Base-by-base conservation (phyloP, 2,329 filamentous ascomycete genomes). In the Grosmannia clavigera region DNA sequence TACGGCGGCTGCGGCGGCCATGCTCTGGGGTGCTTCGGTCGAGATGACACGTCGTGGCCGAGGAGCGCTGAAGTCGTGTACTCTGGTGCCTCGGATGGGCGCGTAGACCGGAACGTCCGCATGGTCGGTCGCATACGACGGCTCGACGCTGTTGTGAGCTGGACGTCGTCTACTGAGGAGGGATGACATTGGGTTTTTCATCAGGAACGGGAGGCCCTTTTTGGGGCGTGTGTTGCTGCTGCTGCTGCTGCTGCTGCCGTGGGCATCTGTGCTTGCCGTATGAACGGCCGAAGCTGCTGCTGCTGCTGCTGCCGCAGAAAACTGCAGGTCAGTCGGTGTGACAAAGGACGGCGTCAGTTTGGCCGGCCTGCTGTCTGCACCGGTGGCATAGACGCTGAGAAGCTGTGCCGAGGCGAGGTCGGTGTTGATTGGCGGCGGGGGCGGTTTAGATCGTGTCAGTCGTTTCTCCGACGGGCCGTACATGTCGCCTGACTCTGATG, bases 61-160 rank as follows among this genome's bases (percentile, higher is more conserved):
- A 1, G 83, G 83, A 0, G 81, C 82, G 66, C 82, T 86, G 66
- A 85, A 87, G 68, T 84, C 84, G 67, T 87, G 85, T 57, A 86
- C 78, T 55, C 78, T 75, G 9, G 81, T 87, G 56, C 81, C 85
- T 66, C 77, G 78, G 64, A 87, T 87, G 22, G 83, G 83, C 65
- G 86, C 83, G 65, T 85, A 84, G 25, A 71, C 70, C 5, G 76
- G 75, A 65, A 79, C 78, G 16, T 76, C 74, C 0, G 69, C 65
- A 9, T 72, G 70, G 33, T 77, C 65, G 0, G 78, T 73, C 27
- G 78, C 65, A 1, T 75, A 72, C 1, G 68, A 67, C 3, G 77
- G 61, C 53, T 80, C 78, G 1, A 76, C 72, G 0, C 72, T 70
- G 57, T 74, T 75, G 60, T 83, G 80, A 19, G 74, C 78, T 14